Base-by-base conservation (phyloP, 169 alveolate genomes). In the Plasmodium vivax region DNA sequence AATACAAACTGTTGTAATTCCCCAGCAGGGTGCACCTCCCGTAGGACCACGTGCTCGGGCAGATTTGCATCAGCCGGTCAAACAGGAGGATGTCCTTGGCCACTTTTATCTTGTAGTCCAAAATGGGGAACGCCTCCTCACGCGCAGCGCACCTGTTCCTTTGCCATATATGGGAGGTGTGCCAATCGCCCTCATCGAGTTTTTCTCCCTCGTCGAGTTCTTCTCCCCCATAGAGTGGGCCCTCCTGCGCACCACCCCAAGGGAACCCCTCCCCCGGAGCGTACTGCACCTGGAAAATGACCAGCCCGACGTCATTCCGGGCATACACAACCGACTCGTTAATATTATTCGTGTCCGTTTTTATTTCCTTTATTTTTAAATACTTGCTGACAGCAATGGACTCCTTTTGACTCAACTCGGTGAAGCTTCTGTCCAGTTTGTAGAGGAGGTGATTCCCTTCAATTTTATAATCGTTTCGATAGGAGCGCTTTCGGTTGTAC, bases 311-410 rank as follows among this genome's bases (percentile, higher is more conserved):
- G 45, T 83, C 92, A 84, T 94, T 96, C 51, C 98, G 82, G 2
- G 97, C 95, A 82, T 96, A 96, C 0, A 96, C 62, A 14, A 95
- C 79, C 12, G 96, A 38, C 32, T 92, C 72, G 36, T 83, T 87
- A 30, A 85, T 77, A 87, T 93, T 83, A 41, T 93, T 95, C 5
- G 72, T 93, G 74, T 94, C 97, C 3, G 92, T 9, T 85, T 83
- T 96, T 14, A 96, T 80, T 83, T 96, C 98, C 38, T 95, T 93
- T 10, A 96, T 96, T 58, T 92, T 93, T 27, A 92, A 51, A 92
- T 95, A 96, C 36, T 85, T 79, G 68, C 81, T 58, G 43, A 87
- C 51, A 7, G 58, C 8, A 87, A 34, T 77, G 32, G 85, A 75
- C 2, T 58, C 87, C n/a, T 30, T 54, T 27, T 87, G 74, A 27